Percentiles rank a stretch among this genome's conserved stretches.
These are phyloP conservation scores for Aspergillus sp. DNA, from an alignment of 2,329 filamentous ascomycete genomes.

Conservation along the genomic window DNA sequence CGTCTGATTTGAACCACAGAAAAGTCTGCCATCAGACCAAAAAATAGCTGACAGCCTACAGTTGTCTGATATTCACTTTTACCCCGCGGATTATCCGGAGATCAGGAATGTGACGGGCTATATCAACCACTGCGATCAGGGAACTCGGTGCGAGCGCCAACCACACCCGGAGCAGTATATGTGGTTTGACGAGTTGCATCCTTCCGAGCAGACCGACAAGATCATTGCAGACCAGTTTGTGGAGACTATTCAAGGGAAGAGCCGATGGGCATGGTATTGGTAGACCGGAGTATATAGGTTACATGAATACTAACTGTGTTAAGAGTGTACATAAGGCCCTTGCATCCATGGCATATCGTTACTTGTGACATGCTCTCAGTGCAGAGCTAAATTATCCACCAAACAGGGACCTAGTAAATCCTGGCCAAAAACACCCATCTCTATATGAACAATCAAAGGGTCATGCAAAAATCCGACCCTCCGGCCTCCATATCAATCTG, in stretches of 20 bases:
- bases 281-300: not conserved
- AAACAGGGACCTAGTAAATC: too few species aligned
- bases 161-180: slow-evolving; percentile 52
- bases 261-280: slow-evolving; percentile 23
- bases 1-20: not conserved
- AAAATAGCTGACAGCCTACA: slow-evolving; percentile 15
- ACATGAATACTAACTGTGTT: not conserved
- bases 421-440: too few species aligned
- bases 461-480: slow-evolving; percentile 18
- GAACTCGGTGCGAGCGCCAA: slow-evolving; percentile 35
- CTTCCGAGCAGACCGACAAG: slow-evolving; percentile 55
- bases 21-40: not conserved
- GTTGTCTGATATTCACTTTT: slow-evolving; percentile 56
- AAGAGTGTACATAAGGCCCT: too few species aligned
- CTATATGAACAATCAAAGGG: too few species aligned
- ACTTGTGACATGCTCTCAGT: too few species aligned
- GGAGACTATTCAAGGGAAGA: slow-evolving; percentile 44
- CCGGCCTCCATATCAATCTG: slow-evolving; percentile 32
- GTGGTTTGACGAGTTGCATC: slow-evolving; percentile 70
- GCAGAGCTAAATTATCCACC: too few species aligned
- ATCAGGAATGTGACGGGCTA: slow-evolving; percentile 51
- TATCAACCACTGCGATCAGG: slow-evolving; percentile 47
- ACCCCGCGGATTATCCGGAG: slow-evolving; percentile 51
- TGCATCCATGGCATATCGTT: too few species aligned
- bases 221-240: slow-evolving; percentile 51